Conservation (phyloP, 1,139 yeast species). For the Pichia sp. region DNA sequence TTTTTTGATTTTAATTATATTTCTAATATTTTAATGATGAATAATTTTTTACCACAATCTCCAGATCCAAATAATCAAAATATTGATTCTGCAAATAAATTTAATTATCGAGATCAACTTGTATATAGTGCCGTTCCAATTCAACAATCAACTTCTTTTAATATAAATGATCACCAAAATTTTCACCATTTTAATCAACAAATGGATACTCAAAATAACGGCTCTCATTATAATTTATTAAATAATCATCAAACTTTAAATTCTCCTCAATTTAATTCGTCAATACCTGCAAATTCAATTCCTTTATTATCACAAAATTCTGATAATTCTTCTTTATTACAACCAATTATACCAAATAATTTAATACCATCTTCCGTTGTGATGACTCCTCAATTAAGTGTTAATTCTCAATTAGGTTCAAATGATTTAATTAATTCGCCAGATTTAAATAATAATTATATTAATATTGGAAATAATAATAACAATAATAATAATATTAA, state of each 20-base stretch:
- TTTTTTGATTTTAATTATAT: background rate
- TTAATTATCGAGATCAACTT: background rate
- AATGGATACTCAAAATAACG: background rate
- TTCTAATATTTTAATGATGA: background rate
- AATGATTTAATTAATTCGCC: conserved; percentile 8
- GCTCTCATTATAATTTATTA: conserved; percentile 4
- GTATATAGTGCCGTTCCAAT: conserved; percentile 8
- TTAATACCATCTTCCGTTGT: conserved; percentile 10
- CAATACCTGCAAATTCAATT: conserved; percentile 2
- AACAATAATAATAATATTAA: background rate
- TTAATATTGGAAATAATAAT: background rate
- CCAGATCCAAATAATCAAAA: background rate
- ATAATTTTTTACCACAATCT: background rate
- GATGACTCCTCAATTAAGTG: conserved; percentile 17
- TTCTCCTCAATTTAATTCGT: conserved; percentile 3
- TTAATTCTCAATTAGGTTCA: conserved; percentile 11
- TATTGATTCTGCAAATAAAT: background rate
- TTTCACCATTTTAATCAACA: conserved; percentile 1
- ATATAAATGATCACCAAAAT: conserved; percentile 2
- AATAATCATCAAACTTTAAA: background rate
- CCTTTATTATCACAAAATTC: conserved; percentile 7
- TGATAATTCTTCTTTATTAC: conserved; percentile 2
- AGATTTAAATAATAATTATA: conserved; percentile 4
- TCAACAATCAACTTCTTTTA: conserved; percentile 12
- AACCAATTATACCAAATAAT: background rate